A percentile compares a stretch with the other conserved stretches of the same genome.
Evolutionary conservation across 208 protist genomes (phyloP).

Genomic region (Phytomonas francai): DNA sequence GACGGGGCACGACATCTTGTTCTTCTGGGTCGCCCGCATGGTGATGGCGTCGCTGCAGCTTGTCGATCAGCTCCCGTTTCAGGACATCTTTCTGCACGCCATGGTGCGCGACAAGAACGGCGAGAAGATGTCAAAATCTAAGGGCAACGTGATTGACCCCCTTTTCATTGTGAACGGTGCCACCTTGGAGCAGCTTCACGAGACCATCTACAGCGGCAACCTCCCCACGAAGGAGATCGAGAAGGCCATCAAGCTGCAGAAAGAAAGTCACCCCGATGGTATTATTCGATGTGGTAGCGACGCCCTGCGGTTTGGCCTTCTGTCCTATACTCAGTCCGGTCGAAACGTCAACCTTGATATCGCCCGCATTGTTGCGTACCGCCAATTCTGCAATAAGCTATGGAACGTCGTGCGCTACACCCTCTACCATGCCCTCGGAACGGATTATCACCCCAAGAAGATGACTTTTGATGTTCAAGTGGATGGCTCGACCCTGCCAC

Average conservation of each 20-base stretch:
- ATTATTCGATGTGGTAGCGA: conserved; percentile 98
- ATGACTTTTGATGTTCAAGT: conserved; percentile 20
- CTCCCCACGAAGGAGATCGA: conserved; percentile 91
- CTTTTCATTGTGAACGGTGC: conserved; percentile 98
- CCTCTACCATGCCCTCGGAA: conserved; percentile 85
- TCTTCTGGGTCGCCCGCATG: conserved; percentile 99
- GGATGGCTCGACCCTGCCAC: conserved; percentile 42
- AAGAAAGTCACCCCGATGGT: conserved; percentile 93
- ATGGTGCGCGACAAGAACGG: conserved; percentile 99
- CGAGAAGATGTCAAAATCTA: conserved; percentile 99
- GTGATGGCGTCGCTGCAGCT: conserved; percentile 99
- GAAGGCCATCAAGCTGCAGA: conserved; percentile 87
- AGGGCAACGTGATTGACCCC: conserved; percentile 99
- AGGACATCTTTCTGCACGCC: conserved; percentile 96
- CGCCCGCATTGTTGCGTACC: conserved; percentile 93
- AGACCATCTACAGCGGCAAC: conserved; percentile 91
- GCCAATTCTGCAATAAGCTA: conserved; percentile 99
- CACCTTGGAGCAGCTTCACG: conserved; percentile 89
- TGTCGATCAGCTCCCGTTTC: conserved; percentile 95
- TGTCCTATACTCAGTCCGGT: conserved; percentile 93
- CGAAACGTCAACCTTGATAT: conserved; percentile 98
- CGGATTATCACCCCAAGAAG: conserved; percentile 61
- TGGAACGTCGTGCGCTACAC: conserved; percentile 97
- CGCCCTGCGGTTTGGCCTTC: conserved; percentile 98
- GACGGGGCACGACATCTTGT: conserved; percentile 99